Conservation (phyloP, 2,329 filamentous ascomycete genomes). For the Alternaria sp. region DNA sequence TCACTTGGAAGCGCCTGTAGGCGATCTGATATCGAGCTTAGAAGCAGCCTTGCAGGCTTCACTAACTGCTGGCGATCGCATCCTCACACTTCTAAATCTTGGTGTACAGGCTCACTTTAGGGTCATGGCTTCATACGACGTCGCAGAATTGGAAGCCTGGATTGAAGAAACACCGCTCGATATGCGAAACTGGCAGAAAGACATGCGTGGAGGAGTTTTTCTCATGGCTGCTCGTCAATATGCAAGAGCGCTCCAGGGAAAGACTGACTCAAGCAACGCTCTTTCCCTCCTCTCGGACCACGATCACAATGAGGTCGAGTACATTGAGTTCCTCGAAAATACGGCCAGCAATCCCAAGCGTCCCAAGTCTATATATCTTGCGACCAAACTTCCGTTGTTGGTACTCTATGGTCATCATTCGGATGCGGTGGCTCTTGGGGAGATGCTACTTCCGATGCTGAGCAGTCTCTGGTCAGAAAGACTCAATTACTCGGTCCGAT, state of each 20-base stretch:
- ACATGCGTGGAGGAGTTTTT: constrained; percentile 73
- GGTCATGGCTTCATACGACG: constrained; percentile 73
- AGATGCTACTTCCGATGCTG: constrained; percentile 49
- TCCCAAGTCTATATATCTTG: constrained; percentile 72
- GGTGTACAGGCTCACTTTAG: constrained; percentile 71
- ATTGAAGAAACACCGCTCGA: constrained; percentile 77
- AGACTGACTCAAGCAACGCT: constrained; percentile 63
- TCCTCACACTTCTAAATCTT: constrained; percentile 73
- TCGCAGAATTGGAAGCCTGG: constrained; percentile 72
- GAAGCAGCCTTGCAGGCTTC: constrained; percentile 71
- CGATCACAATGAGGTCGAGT: constrained; percentile 66
- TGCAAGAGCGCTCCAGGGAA: constrained; percentile 74
- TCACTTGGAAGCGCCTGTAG: constrained; percentile 70
- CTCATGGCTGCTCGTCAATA: constrained; percentile 71
- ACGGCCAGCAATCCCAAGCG: constrained; percentile 64
- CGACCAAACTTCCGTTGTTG: constrained; percentile 52
- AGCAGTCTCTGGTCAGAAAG: constrained; percentile 54
- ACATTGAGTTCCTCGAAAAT: constrained; percentile 59
- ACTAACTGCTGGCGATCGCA: constrained; percentile 71
- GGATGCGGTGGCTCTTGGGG: constrained; percentile 52
- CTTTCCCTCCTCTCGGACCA: constrained; percentile 69
- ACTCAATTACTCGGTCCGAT: constrained; percentile 50
- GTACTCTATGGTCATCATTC: constrained; percentile 53
- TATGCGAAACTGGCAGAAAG: constrained; percentile 72
- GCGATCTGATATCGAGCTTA: constrained; percentile 63